Conservation (phyloP, 192 early-diverging fungal genomes). For the Geosiphon pyriformis region DNA sequence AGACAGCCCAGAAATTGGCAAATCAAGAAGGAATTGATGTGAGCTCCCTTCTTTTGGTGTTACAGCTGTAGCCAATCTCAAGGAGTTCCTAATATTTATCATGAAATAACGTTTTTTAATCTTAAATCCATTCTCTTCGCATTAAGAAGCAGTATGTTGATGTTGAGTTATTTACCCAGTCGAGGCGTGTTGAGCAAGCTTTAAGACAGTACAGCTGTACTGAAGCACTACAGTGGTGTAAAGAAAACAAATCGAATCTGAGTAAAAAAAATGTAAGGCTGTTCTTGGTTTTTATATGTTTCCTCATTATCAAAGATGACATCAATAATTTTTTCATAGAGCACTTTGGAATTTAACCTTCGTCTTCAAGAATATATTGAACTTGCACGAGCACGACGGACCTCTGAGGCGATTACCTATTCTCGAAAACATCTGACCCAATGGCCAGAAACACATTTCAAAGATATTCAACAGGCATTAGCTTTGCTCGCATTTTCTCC, state of each 20-base stretch:
- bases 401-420: conserved; percentile 76
- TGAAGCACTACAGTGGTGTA: conserved; percentile 91
- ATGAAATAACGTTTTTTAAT: background rate
- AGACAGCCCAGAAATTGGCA: conserved; percentile 69
- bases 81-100: background rate
- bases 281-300: background rate
- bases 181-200: conserved; percentile 73
- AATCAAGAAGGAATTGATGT: conserved; percentile 61
- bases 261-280: conserved; percentile 77
- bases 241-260: conserved; percentile 81
- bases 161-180: conserved; percentile 82
- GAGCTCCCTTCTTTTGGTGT: conserved; percentile 2
- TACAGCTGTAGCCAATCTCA: background rate
- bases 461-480: conserved; percentile 86
- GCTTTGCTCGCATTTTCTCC: conserved; percentile 79
- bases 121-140: conserved; percentile 4
- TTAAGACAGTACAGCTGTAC: conserved; percentile 72
- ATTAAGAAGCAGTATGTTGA: conserved; percentile 74
- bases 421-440: conserved; percentile 76
- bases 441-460: conserved; percentile 70
- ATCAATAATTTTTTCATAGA: conserved; percentile 44
- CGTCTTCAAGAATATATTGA: conserved; percentile 95
- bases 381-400: conserved; percentile 59
- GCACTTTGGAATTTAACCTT: conserved; percentile 93
- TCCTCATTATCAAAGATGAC: background rate